These are phyloP conservation scores for Cryptococcus sp. DNA, from an alignment of 1,284 basidiomycete genomes.

Conservation along the genomic window DNA sequence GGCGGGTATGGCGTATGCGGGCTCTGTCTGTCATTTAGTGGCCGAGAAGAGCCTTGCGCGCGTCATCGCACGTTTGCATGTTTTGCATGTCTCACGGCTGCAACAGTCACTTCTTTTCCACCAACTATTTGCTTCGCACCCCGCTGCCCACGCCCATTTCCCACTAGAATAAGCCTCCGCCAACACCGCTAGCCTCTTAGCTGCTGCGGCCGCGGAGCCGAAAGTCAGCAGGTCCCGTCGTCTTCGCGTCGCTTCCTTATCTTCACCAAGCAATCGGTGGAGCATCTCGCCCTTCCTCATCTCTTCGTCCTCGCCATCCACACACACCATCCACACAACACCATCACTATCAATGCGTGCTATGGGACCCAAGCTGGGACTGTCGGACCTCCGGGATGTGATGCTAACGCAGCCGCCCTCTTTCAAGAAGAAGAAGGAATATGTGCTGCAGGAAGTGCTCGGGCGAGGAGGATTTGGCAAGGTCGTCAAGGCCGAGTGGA, in stretches of 20 bases:
- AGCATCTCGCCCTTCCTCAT: neutral
- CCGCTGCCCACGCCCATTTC: too few species aligned
- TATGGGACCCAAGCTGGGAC: constrained; percentile 4
- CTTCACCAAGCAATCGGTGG: neutral
- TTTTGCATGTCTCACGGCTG: too few species aligned
- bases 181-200: too few species aligned
- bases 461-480: constrained; percentile 83
- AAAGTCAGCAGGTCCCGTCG: neutral
- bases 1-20: too few species aligned
- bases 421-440: constrained; percentile 74
- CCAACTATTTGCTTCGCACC: too few species aligned
- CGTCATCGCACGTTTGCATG: too few species aligned
- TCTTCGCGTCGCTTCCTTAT: neutral
- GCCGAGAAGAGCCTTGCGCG: too few species aligned
- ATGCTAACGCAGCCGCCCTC: constrained; percentile 75
- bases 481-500: constrained; percentile 64
- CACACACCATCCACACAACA: too few species aligned
- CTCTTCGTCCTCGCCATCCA: neutral
- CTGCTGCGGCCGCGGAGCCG: neutral
- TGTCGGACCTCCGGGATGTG: constrained; percentile 43
- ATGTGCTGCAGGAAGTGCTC: constrained; percentile 51
- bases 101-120: too few species aligned
- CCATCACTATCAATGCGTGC: neutral
- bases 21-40: too few species aligned
- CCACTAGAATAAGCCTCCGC: too few species aligned